Base-by-base conservation (phyloP, 306 rosid genomes). In the Corylus americana region DNA sequence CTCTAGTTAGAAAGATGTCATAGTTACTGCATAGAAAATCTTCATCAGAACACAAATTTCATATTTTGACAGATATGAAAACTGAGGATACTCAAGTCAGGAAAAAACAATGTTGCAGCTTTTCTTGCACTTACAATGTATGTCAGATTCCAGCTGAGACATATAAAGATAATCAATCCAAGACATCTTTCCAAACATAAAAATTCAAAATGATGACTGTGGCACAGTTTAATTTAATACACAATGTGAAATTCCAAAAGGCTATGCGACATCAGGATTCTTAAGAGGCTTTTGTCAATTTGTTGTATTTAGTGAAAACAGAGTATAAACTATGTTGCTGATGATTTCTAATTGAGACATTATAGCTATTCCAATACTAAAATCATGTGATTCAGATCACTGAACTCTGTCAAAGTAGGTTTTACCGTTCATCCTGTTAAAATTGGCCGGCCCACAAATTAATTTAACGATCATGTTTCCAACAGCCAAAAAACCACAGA, bases 1-100 rank as follows among this genome's bases (percentile, higher is more conserved):
- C 98, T 86, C 98, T 85, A 53, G 98, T 91, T 64, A 94, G 85
- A 84, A 91, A 94, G 85, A 92, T 84, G 69, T 94, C 97, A 67
- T 87, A 92, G 87, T 94, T 92, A 91, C 98, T 94, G 97, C 91
- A 90, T 77, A 83, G 57, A 86, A 68, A 68, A 80, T 74, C 55
- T 84, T 61, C 20, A 84, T 90, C 78, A 88, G 86, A 80, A 48
- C 50, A 44, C 61, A 75, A 77, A 77, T 80, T 73, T 59, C 44
- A 70, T 29, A 9, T 66, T 76, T 48, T 75, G 49, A 74, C 75
- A 20, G 55, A n/a, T 66, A 37, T 18, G 63, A 53, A 49, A 73
- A 55, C 25, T 18, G 35, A 66, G 14, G 31, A 62, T 42, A 70
- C 18, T 2, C 4, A 69, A 57, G 62, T 67, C 18, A 27, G 74